Conservation (phyloP, 148 eudicot genomes). For the Heliosperma pusillum region DNA sequence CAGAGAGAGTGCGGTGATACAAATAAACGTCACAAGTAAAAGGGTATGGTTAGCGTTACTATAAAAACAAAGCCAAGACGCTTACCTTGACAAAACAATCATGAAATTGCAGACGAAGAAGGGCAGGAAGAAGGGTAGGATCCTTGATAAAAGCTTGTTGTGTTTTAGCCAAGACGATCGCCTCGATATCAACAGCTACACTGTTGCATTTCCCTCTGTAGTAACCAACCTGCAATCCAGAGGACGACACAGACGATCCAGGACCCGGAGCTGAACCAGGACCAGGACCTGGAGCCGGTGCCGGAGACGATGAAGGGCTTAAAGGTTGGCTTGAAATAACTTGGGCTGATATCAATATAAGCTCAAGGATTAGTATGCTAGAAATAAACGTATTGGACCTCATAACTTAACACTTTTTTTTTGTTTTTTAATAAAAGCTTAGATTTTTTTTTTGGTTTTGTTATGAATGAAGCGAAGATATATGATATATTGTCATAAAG, state of each 20-base stretch:
- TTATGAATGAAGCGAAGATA: not conserved
- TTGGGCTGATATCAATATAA: constrained; percentile 5
- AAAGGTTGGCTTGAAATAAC: not conserved
- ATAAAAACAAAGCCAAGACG: not conserved
- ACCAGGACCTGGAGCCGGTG: constrained; percentile 1
- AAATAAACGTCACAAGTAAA: too few relatives aligned
- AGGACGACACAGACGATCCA: not conserved
- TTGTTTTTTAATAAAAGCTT: not conserved
- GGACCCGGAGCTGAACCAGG: not conserved
- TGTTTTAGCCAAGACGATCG: constrained; percentile 25
- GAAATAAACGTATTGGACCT: not conserved
- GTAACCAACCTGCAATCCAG: not conserved
- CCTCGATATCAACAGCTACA: constrained; percentile 20
- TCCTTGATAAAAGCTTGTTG: constrained; percentile 18
- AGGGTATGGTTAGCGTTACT: too few relatives aligned
- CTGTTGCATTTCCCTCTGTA: not conserved
- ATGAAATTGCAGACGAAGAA: constrained; percentile 36
- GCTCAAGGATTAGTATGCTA: not conserved
- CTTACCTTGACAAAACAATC: constrained; percentile 56
- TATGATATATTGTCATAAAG: not conserved
- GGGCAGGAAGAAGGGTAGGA: constrained; percentile 12
- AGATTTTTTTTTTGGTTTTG: not conserved
- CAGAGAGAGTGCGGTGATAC: too few relatives aligned
- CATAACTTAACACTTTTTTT: not conserved
- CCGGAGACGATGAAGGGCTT: not conserved